phyloP scores from a whole-genome alignment of 148 eudicot species.

The Beta vulgaris region DNA sequence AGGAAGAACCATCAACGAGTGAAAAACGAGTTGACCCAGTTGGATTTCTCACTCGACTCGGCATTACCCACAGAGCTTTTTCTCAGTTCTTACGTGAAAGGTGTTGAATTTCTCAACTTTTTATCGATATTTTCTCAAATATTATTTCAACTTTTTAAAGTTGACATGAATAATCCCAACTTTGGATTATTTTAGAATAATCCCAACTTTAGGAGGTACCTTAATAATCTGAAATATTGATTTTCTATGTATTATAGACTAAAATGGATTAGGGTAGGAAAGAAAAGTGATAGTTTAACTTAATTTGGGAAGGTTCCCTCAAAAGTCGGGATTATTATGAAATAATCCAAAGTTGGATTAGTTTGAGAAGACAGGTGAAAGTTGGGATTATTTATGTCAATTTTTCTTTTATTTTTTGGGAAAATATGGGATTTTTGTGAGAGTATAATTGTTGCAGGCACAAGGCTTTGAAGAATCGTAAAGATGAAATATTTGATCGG shows the following conservation, averaged over 20 bases:
- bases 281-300: too few species aligned
- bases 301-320: too few species aligned
- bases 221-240: too few species aligned
- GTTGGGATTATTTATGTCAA: too few species aligned
- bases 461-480: slow-evolving; percentile 77
- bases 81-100: slow-evolving; percentile 89
- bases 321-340: too few species aligned
- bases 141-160: background rate
- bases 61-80: slow-evolving; percentile 62
- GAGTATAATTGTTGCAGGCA: slow-evolving; percentile 48
- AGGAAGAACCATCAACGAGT: slow-evolving; percentile 10
- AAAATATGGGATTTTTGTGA: background rate
- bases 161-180: too few species aligned
- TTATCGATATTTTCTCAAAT: background rate
- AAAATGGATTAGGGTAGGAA: too few species aligned
- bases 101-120: slow-evolving; percentile 26
- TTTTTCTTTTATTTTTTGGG: slow-evolving; percentile 1
- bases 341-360: too few species aligned
- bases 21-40: slow-evolving; percentile 77
- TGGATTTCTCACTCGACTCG: slow-evolving; percentile 67
- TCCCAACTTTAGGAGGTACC: too few species aligned
- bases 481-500: slow-evolving; percentile 64
- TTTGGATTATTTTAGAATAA: background rate
- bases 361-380: too few species aligned
- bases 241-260: too few species aligned